phyloP scores from a whole-genome alignment of 75 land plant species.

The Selaginella tamariscina region DNA sequence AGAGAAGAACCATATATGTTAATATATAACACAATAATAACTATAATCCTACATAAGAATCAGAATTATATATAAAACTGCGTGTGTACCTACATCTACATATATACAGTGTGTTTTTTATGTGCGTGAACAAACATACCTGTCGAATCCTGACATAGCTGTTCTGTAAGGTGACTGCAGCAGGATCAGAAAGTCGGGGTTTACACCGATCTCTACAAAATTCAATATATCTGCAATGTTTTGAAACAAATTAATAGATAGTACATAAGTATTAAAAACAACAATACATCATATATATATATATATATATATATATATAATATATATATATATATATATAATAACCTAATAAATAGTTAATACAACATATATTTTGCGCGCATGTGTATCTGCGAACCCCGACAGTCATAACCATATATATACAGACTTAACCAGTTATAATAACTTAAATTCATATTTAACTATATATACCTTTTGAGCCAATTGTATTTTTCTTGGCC shows the following conservation, averaged over 20 bases:
- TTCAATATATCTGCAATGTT: slow-evolving; percentile 54
- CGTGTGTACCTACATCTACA: no score
- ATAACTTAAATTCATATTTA: background rate
- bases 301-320: no score
- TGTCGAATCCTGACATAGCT: slow-evolving; percentile 88
- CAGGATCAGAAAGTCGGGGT: slow-evolving; percentile 76
- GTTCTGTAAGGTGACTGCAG: slow-evolving; percentile 53
- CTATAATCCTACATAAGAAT: background rate
- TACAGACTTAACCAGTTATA: background rate
- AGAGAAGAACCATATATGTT: background rate
- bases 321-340: no score
- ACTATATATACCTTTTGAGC: slow-evolving; percentile 64
- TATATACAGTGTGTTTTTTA: no score
- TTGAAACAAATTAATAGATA: background rate
- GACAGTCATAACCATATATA: background rate
- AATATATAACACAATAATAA: no score
- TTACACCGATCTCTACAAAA: slow-evolving; percentile 55
- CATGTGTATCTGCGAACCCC: background rate
- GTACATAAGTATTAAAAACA: background rate
- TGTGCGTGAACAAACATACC: slow-evolving; percentile 30
- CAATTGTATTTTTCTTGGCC: slow-evolving; percentile 67
- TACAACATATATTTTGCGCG: no score
- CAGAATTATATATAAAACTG: background rate
- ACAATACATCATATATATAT: no score
- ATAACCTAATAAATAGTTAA: no score